These are phyloP conservation scores for Alternaria gansuensis DNA, from an alignment of 2,329 filamentous ascomycete species.

Conservation along the genomic window DNA sequence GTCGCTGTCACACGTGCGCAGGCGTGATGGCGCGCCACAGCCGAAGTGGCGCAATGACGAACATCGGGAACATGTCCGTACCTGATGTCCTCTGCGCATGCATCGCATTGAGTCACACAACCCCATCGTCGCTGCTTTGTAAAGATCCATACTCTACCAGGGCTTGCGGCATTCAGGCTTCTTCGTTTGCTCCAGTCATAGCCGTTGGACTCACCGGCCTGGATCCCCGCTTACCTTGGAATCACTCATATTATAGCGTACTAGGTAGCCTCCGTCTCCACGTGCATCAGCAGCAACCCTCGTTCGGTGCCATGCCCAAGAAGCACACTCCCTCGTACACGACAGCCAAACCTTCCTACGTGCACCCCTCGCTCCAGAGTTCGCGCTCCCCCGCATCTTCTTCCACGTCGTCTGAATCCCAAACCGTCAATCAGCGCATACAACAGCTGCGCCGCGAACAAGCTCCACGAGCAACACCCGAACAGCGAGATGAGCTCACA, in stretches of 20 bases:
- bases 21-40: constrained; percentile 6
- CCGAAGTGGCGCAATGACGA: constrained; percentile 21
- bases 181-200: constrained; percentile 13
- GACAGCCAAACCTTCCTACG: constrained; percentile 53
- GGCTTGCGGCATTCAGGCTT: not conserved
- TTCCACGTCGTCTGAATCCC: constrained; percentile 35
- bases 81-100: not conserved
- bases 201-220: constrained; percentile 21
- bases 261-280: constrained; percentile 5
- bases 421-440: constrained; percentile 59
- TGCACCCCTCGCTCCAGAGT: constrained; percentile 50
- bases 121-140: constrained; percentile 5
- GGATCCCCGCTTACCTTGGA: constrained; percentile 16
- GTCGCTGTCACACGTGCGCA: constrained; percentile 6
- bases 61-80: not conserved
- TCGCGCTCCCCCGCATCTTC: constrained; percentile 40
- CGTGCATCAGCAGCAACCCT: constrained; percentile 7
- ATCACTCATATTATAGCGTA: constrained; percentile 19
- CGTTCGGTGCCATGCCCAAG: constrained; percentile 56
- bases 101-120: constrained; percentile 17
- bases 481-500: constrained; percentile 57
- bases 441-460: constrained; percentile 58
- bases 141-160: not conserved
- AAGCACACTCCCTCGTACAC: constrained; percentile 56
- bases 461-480: constrained; percentile 49